Percentiles rank a stretch among this genome's conserved stretches.
Evolutionary conservation across 495 filamentous ascomycete genomes (phyloP).

Genomic region (Alectoria sarmentosa): DNA sequence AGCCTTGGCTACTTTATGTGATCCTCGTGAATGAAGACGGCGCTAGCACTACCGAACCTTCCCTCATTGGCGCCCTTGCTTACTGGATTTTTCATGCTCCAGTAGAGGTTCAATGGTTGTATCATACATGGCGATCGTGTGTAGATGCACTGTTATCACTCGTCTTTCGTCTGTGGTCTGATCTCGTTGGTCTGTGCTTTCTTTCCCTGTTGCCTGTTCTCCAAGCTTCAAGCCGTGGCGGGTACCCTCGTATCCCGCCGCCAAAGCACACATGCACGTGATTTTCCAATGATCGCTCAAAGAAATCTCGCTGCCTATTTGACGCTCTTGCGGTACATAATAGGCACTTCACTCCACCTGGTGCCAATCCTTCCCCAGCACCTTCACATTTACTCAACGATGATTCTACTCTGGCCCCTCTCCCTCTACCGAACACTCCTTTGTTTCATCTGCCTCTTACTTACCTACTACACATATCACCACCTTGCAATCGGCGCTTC

Average conservation of each 20-base stretch:
- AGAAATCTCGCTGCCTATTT: background rate
- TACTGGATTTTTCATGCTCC: too few relatives aligned
- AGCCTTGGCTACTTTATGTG: background rate
- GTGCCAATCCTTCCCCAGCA: too few relatives aligned
- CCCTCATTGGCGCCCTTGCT: background rate
- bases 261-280: background rate
- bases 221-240: background rate
- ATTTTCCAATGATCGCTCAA: background rate
- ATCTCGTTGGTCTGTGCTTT: background rate
- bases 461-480: background rate
- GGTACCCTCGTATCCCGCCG: background rate
- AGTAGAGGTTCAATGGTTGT: too few relatives aligned
- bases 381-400: background rate
- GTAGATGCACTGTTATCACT: background rate
- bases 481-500: background rate
- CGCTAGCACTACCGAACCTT: background rate
- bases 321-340: background rate
- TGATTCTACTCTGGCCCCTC: slow-evolving; percentile 10
- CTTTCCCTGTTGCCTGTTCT: slow-evolving; percentile 4
- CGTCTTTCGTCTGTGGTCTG: background rate
- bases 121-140: background rate
- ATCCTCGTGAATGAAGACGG: background rate
- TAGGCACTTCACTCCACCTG: background rate
- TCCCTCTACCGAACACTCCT: slow-evolving; percentile 7
- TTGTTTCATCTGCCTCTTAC: background rate